A percentile compares a stretch with the other conserved stretches of the same genome.
Conservation (phyloP, 352 stramenopile genomes). For the Globisporangium heterothallicum region DNA sequence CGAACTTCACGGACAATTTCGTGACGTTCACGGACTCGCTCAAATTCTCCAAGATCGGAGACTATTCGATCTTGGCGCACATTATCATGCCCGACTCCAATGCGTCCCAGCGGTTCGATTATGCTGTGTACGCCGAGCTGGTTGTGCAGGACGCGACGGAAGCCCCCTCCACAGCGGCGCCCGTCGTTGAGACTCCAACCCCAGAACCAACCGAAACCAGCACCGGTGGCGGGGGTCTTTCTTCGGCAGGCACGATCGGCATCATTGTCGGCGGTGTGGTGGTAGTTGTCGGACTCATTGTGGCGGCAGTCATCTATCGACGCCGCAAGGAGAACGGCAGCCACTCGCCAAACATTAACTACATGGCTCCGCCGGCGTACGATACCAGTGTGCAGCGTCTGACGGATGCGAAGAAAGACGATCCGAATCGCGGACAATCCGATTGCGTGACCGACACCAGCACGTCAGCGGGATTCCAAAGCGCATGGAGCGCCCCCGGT, state of each 20-base stretch:
- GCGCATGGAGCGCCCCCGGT: slow-evolving; percentile 12
- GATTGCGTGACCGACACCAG: slow-evolving; percentile 10
- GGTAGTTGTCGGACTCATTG: slow-evolving; percentile 34
- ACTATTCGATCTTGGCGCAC: slow-evolving; percentile 49
- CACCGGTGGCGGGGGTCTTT: slow-evolving; percentile 25
- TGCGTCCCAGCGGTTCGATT: slow-evolving; percentile 39
- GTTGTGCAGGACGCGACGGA: slow-evolving; percentile 22
- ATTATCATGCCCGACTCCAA: slow-evolving; percentile 56
- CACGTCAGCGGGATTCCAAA: slow-evolving; percentile 21
- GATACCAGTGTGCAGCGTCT: slow-evolving; percentile 36
- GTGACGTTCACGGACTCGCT: slow-evolving; percentile 30
- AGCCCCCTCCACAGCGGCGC: slow-evolving; percentile 2
- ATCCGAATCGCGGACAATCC: slow-evolving; percentile 15
- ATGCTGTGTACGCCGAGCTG: slow-evolving; percentile 39
- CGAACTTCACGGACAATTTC: slow-evolving; percentile 49
- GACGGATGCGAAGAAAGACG: slow-evolving; percentile 16
- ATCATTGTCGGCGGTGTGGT: slow-evolving; percentile 59
- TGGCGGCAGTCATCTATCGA: slow-evolving; percentile 34
- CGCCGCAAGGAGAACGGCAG: slow-evolving; percentile 21
- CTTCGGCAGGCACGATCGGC: slow-evolving; percentile 37
- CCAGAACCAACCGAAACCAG: background rate
- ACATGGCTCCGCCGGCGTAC: slow-evolving; percentile 46
- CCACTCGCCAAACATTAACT: slow-evolving; percentile 10
- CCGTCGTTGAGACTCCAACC: background rate
- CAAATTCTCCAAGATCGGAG: slow-evolving; percentile 26